Base-by-base conservation (phyloP, 1,139 yeast species). In the Saccharomyces hybrid region DNA sequence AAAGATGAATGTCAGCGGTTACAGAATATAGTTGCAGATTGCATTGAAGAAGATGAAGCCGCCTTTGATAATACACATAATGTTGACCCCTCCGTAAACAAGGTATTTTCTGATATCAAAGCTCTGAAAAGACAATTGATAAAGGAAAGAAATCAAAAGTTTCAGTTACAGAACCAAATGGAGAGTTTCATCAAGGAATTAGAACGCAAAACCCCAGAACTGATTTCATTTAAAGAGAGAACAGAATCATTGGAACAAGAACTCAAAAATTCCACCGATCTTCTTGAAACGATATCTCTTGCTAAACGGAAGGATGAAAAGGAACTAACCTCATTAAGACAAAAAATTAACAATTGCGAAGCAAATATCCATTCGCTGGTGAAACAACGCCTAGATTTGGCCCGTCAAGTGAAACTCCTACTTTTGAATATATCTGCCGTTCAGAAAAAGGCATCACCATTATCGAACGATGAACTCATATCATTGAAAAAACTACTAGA, bases 131-230 rank as follows among this genome's bases (percentile, higher is more conserved):
- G 80, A 60, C 85, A 85, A 60, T 71, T 88, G 51, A 79, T 83
- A 5, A 78, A 82, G 55, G 96, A 89, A 66, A 80, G 83, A 61
- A 78, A 84, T 41, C 85, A 87, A 55, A 89, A 88, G 62, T 83
- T 81, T 56, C 78, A 80, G 55, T 76, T 91, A 56, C 87, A 91
- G 55, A 70, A 74, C 42, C 93, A 89, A 68, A 75, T 91, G 58
- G 85, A 85, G 60, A 74, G 78, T 0, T 84, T 91, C 61, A 80
- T 90, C 41, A 76, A 76, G 29, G 96, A 90, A 66, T 75, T 91
- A 61, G 96, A 89, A 65, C 77, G 81, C 31, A 85, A 86, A 63
- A 85, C 88, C 54, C 97, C 97, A 0, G 75, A 84, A 1, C 77
- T 91, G 52, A 79, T 85, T 71, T 85, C 82, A 58, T 87, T 82